Evolutionary conservation across 345 rosid species (phyloP), one percentile per base, ranked within the genome.

Genomic region (Populus euphratica): DNA sequence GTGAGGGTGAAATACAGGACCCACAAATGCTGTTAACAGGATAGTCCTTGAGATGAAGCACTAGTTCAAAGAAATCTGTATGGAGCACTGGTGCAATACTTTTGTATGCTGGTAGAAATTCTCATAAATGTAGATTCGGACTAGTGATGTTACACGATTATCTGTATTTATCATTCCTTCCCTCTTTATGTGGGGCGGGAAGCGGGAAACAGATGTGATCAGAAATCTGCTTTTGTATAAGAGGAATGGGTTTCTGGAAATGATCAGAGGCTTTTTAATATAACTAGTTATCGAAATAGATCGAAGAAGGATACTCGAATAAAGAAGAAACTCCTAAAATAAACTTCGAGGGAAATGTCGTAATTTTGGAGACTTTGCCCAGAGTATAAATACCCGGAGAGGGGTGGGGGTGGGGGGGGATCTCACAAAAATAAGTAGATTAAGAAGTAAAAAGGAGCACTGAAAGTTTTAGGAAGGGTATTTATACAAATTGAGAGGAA

Each of bases 1-100:
- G 5, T 2, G 72, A 81, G 73, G 76, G 43, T 23, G 49, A 16
- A 6, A 16, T 36, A 7, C 43, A 16, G 3, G 77, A 61, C 73
- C 69, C 41, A 73, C 66, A 59, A 61, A 59, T 61, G 56, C 27
- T 52, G 66, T 23, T 2, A 64, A 68, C 76, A 62, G 54, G 69
- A 69, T 62, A 23, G 12, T 47, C 65, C 17, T 9, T 10, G 44
- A 65, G 68, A 16, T 8, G 12, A 65, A 31, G 80, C 56, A 12
- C 27, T 12, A 2, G 67, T 21, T 77, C 12, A 35, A 25, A 18
- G 38, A 10, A 3, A 23, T 10, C 25, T 59, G 63, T n/a, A 23
- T 9, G 16, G 64, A 59, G 64, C 29, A 56, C 5, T 56, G 62
- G 27, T n/a, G 13, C 62, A 9, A 3, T 0, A 10, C 64, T 59